These are phyloP conservation scores for Tetrapyrgos nigripes DNA, from an alignment of 1,284 basidiomycete species.

Conservation along the genomic window DNA sequence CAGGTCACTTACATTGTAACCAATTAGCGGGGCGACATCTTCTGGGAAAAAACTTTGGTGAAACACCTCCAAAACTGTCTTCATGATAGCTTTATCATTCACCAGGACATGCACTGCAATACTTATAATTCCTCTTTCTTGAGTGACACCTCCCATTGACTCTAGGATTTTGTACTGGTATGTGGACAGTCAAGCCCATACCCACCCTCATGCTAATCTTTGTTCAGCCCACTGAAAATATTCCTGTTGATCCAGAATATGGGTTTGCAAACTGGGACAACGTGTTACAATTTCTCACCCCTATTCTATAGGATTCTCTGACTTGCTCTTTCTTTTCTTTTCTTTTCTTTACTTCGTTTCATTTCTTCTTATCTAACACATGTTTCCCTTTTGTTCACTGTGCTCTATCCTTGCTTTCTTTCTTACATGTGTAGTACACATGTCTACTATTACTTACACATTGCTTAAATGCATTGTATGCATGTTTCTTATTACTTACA, in stretches of 20 bases:
- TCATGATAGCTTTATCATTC: slow-evolving; percentile 3
- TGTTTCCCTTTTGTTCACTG: too few species aligned
- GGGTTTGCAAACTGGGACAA: slow-evolving; percentile 5
- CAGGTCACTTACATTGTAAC: neutral
- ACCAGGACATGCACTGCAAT: neutral
- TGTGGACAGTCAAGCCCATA: neutral
- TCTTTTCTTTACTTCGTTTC: too few species aligned
- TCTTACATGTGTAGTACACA: too few species aligned
- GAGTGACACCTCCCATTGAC: neutral
- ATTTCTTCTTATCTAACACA: too few species aligned
- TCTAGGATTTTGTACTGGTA: slow-evolving; percentile 6
- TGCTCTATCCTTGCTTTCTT: too few species aligned
- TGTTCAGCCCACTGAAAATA: neutral
- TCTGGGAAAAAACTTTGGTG: slow-evolving; percentile 7
- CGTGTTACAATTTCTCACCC: too few species aligned
- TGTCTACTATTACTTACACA: too few species aligned
- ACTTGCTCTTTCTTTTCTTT: too few species aligned
- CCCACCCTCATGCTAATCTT: neutral
- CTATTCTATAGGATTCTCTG: too few species aligned
- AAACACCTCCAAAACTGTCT: slow-evolving; percentile 10
- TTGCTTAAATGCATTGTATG: too few species aligned
- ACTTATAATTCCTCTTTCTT: neutral
- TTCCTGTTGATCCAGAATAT: slow-evolving; percentile 1
- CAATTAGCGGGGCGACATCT: neutral
- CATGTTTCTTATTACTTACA: too few species aligned